These are phyloP conservation scores for Alternaria infectoria DNA, from an alignment of 2,329 filamentous ascomycete species.

Conservation along the genomic window DNA sequence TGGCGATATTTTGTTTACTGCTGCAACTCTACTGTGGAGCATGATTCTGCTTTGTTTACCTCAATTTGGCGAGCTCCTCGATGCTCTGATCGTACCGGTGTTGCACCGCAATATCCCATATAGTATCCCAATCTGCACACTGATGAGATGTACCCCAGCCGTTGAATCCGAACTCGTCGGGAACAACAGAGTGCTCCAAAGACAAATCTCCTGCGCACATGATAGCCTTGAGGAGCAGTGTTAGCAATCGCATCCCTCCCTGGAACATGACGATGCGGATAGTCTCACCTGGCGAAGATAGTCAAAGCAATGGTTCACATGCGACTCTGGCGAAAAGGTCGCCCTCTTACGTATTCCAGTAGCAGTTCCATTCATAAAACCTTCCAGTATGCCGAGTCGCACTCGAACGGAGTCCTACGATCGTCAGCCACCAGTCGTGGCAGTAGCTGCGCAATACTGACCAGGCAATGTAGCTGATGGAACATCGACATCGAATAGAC, in stretches of 20 bases:
- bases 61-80: not conserved
- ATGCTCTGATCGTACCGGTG: not conserved
- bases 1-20: not conserved
- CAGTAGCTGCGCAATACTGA: not conserved
- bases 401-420: slow-evolving; percentile 4
- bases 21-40: not conserved
- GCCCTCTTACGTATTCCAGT: not conserved
- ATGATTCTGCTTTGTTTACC: not conserved
- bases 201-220: slow-evolving; percentile 8
- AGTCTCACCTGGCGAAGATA: slow-evolving; percentile 6
- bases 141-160: slow-evolving; percentile 7
- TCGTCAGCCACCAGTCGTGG: not conserved
- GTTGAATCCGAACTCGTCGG: slow-evolving; percentile 5
- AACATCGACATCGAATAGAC: slow-evolving; percentile 12
- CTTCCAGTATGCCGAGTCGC: not conserved
- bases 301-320: slow-evolving; percentile 10
- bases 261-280: not conserved
- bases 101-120: slow-evolving; percentile 6
- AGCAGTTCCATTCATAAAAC: not conserved
- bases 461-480: slow-evolving; percentile 11
- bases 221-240: not conserved
- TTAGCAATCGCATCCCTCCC: not conserved
- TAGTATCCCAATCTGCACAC: slow-evolving; percentile 3
- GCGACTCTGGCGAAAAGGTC: not conserved
- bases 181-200: slow-evolving; percentile 6